A percentile compares a stretch with the other conserved stretches of the same genome.
Evolutionary conservation across 805 yeast species (phyloP).

Genomic region (Starmerella geochares): DNA sequence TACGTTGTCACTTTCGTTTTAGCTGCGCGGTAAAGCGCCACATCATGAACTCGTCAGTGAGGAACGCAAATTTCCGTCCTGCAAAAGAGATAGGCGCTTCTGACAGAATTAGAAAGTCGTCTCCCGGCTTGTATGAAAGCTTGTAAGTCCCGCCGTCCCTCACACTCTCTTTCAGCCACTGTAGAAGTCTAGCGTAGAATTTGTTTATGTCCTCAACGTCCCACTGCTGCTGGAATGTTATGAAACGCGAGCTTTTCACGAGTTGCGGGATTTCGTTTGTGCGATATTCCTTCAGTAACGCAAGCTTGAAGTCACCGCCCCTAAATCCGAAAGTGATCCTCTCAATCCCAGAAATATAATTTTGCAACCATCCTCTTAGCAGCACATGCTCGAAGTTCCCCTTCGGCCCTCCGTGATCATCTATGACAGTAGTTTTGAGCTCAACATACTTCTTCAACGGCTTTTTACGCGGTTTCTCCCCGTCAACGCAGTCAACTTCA

Average conservation of each 20-base stretch:
- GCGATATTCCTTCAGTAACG: constrained; percentile 60
- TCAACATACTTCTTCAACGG: constrained; percentile 71
- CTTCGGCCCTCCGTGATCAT: constrained; percentile 49
- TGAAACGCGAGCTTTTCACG: constrained; percentile 22
- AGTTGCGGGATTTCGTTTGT: constrained; percentile 65
- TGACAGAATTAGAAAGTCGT: constrained; percentile 16
- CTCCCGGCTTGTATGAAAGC: constrained; percentile 13
- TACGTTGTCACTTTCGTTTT: too few species aligned
- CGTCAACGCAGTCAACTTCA: constrained; percentile 86
- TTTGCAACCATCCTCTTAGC: constrained; percentile 83
- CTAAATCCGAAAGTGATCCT: constrained; percentile 76
- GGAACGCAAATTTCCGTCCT: constrained; percentile 24
- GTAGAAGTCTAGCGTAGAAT: constrained; percentile 76
- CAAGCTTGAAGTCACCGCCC: constrained; percentile 56
- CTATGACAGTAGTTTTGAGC: constrained; percentile 57
- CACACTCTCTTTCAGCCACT: constrained; percentile 56
- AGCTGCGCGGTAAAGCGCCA: too few species aligned
- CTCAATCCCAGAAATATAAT: constrained; percentile 79
- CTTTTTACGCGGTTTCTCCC: constrained; percentile 42
- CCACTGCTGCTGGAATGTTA: constrained; percentile 31
- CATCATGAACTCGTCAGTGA: constrained; percentile 23
- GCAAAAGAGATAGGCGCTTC: constrained; percentile 11
- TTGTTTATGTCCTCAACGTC: constrained; percentile 69
- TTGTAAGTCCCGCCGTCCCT: constrained; percentile 41
- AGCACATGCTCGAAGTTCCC: constrained; percentile 75